Evolutionary conservation across 495 filamentous ascomycete genomes (phyloP).

Genomic region (Lasiosphaeria ovina): DNA sequence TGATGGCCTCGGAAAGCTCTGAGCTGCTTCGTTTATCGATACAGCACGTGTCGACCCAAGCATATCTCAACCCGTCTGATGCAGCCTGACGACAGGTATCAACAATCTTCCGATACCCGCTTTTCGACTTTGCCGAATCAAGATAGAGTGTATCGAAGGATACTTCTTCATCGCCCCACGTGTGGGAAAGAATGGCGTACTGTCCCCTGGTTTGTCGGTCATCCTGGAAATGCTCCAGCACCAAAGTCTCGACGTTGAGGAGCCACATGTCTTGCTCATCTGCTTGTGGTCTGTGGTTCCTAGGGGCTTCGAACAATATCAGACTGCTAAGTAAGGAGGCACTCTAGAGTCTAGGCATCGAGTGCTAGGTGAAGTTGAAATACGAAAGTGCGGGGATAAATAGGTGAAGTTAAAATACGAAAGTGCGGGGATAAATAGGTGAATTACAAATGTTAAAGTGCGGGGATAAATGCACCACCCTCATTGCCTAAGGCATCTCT

Average conservation of each 20-base stretch:
- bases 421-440: too few relatives aligned
- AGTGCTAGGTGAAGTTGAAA: too few relatives aligned
- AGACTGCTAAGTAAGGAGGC: too few relatives aligned
- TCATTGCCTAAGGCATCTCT: too few relatives aligned
- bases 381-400: too few relatives aligned
- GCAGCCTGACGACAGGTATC: background rate
- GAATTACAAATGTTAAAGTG: too few relatives aligned
- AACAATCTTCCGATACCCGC: background rate
- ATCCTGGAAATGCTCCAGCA: background rate
- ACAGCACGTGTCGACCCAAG: constrained; percentile 11
- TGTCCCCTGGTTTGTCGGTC: background rate
- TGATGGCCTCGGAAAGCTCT: constrained; percentile 10
- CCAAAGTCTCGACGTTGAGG: constrained; percentile 1
- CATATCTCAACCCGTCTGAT: background rate
- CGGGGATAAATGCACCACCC: too few relatives aligned
- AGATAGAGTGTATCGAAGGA: background rate
- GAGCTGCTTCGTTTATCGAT: constrained; percentile 12
- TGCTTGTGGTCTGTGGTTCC: too few relatives aligned
- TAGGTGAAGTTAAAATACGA: too few relatives aligned
- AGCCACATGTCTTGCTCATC: too few relatives aligned
- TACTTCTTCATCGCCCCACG: constrained; percentile 9
- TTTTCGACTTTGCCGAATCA: background rate
- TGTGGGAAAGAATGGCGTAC: constrained; percentile 13
- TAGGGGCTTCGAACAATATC: too few relatives aligned
- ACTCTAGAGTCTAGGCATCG: too few relatives aligned